Evolutionary conservation across 306 rosid genomes (phyloP).

Genomic region (Begonia fuchsioides): DNA sequence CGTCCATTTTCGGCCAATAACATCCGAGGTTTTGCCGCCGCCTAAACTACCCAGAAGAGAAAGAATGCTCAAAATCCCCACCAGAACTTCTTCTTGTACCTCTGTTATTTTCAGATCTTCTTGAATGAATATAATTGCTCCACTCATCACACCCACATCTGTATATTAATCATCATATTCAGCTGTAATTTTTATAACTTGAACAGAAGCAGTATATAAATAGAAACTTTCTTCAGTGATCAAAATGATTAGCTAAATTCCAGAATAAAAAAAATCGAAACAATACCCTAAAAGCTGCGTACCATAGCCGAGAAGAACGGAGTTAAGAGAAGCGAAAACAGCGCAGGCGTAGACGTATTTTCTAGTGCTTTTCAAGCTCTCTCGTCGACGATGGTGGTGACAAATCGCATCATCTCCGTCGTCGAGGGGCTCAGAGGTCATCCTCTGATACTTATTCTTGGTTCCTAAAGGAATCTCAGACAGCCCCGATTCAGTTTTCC

Average conservation of each 20-base stretch:
- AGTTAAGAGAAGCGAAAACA: slow-evolving; percentile 85
- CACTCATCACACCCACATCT: slow-evolving; percentile 99
- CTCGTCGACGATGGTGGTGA: slow-evolving; percentile 20
- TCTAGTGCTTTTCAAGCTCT: slow-evolving; percentile 28
- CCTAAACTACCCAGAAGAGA: slow-evolving; percentile 82
- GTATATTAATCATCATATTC: slow-evolving; percentile 14
- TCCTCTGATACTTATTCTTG: slow-evolving; percentile 67
- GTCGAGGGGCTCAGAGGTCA: slow-evolving; percentile 39
- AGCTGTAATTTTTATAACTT: neutral
- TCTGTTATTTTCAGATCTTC: slow-evolving; percentile 76
- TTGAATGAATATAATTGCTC: slow-evolving; percentile 79
- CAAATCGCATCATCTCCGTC: slow-evolving; percentile 34
- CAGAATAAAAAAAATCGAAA: neutral
- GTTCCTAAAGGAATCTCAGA: slow-evolving; percentile 53
- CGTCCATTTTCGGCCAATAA: slow-evolving; percentile 87
- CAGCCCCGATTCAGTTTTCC: slow-evolving; percentile 48
- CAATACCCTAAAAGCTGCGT: neutral
- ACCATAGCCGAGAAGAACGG: slow-evolving; percentile 97
- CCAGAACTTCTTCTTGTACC: slow-evolving; percentile 61
- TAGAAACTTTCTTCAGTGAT: too few species aligned
- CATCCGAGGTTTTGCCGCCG: slow-evolving; percentile 82
- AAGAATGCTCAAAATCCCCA: slow-evolving; percentile 76
- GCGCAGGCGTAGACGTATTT: slow-evolving; percentile 82
- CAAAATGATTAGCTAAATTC: neutral
- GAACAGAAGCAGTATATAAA: too few species aligned